Base-by-base conservation (phyloP, 2,329 filamentous ascomycete genomes). In the Cladobotryum mycophilum region DNA sequence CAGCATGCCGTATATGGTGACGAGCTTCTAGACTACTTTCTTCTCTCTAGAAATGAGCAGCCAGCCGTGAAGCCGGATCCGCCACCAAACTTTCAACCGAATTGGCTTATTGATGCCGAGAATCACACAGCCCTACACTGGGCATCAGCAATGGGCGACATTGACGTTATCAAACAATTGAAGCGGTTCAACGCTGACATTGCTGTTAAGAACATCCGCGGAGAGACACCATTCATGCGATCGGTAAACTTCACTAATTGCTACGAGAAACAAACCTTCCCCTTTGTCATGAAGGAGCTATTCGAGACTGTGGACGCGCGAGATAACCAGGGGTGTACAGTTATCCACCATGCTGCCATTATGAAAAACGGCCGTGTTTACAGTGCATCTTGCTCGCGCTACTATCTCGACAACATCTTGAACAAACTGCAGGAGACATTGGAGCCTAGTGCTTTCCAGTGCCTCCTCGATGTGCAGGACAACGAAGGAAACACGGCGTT, bases 241-340 rank as follows among this genome's bases (percentile, higher is more conserved):
- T 88, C 89, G 5, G 91, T 97, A 50, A 82, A 95, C 64, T 99
- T 97, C 68, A 97, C 92, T 42, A 99, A 99, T 68, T 96, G 93
- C 66, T 93, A 85, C 67, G 93, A 97, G 67, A 95, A 93, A 70
- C 82, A 89, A 58, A 91, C 89, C 1, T 96, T 97, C 71, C 87
- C 89, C 0, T 79, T 80, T 18, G 84, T 99, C 50, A 82, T 96
- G 60, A 86, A 87, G 57, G 82, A 96, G 56, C 79, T 99, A 4
- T 83, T 91, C 47, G 81, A 85, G 36, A 96, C 92, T 0, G 83
- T 96, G 37, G 84, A 86, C 48, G 82, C 82, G 53, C 80, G 86
- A 18, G 93, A 99, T 64, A 84, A 82, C 67, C 85, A 85, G 46
- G 87, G 89, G 12, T 87, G 86, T 54, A 96, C 90, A 0, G 88